Percentiles rank a stretch among this genome's conserved stretches.
Evolutionary conservation across 768 basidiomycete genomes (phyloP).

Genomic region (Kwoniella bestiolae): DNA sequence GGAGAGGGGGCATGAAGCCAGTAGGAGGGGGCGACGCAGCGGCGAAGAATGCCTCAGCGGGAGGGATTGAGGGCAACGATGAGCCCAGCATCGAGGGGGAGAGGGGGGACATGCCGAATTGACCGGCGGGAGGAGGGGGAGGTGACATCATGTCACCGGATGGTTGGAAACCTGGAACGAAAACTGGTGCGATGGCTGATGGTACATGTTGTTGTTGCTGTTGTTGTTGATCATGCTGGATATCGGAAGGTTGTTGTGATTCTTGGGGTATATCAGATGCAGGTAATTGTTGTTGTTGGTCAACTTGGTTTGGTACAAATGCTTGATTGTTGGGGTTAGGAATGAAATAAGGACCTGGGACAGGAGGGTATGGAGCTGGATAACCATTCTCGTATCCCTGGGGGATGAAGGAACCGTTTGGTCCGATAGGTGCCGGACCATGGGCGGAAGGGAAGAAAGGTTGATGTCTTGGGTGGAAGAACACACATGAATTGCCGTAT

Average conservation of each 20-base stretch:
- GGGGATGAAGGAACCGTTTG: slow-evolving; percentile 21
- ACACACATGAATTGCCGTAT: slow-evolving; percentile 55
- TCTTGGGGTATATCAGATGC: slow-evolving; percentile 31
- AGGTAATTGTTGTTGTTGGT: slow-evolving; percentile 23
- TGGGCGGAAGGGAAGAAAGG: slow-evolving; percentile 38
- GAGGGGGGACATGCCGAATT: slow-evolving; percentile 42
- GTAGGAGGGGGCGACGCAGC: slow-evolving; percentile 36
- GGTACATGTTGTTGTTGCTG: slow-evolving; percentile 29
- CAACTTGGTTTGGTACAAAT: slow-evolving; percentile 15
- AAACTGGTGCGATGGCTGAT: slow-evolving; percentile 27
- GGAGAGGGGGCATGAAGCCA: slow-evolving; percentile 12
- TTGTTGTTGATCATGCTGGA: slow-evolving; percentile 29
- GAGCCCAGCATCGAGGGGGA: slow-evolving; percentile 46
- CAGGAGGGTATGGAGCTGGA: slow-evolving; percentile 28
- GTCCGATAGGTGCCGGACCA: slow-evolving; percentile 5
- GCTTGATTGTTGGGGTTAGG: slow-evolving; percentile 23
- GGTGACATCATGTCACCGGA: slow-evolving; percentile 15
- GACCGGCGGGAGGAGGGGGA: slow-evolving; percentile 35
- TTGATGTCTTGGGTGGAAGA: slow-evolving; percentile 54
- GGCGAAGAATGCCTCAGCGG: slow-evolving; percentile 50
- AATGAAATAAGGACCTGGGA: slow-evolving; percentile 18
- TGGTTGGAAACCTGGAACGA: slow-evolving; percentile 30
- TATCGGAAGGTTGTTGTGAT: slow-evolving; percentile 21
- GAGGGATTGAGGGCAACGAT: slow-evolving; percentile 45
- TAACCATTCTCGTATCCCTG: slow-evolving; percentile 35